Base-by-base conservation (phyloP, 768 basidiomycete species). In the Tricholoma sp. region DNA sequence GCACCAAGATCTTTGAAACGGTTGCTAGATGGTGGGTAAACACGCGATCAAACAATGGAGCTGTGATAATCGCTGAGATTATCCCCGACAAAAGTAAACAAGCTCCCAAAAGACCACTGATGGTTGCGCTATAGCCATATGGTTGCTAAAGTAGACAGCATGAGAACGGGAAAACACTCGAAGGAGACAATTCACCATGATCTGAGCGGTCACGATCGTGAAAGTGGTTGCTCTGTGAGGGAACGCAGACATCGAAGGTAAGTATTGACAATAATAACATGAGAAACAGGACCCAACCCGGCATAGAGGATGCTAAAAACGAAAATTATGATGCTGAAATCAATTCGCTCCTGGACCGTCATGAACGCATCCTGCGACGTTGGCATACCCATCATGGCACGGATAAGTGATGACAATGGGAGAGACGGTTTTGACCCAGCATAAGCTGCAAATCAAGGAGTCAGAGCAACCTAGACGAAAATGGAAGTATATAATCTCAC, bases 31-130 rank as follows among this genome's bases (percentile, higher is more conserved):
- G 83, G 61, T 85, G 80, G 9, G 88, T 92, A 59, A 94, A 82
- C n/a, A 91, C 82, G 18, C 91, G 83, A 64, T 93, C 91, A 64
- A 91, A 86, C 3, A 92, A 69, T 0, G 91, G 92, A 0, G 91
- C 83, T 0, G 85, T 81, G 51, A 85, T 63, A 29, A 85, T 72
- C 0, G 91, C 86, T 9, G 83, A 79, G 2, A 89, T 69, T 57
- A 94, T 80, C 18, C 92, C 91, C 0, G 85, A 76, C 35, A 91
- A 71, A 12, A 91, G 78, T 34, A 91, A 69, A 31, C 78, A 77
- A 9, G 82, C 82, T 35, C 89, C 87, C 72, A 93, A 72, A 35
- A 91, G 74, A 6, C 91, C 91, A 31, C 84, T 77, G n/a, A 71
- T 76, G 57, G 82, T 78, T 24, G 79, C 71, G 0, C 83, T 81